These are phyloP conservation scores for Lactarius tabidus DNA, from an alignment of 768 basidiomycete species.

Conservation along the genomic window DNA sequence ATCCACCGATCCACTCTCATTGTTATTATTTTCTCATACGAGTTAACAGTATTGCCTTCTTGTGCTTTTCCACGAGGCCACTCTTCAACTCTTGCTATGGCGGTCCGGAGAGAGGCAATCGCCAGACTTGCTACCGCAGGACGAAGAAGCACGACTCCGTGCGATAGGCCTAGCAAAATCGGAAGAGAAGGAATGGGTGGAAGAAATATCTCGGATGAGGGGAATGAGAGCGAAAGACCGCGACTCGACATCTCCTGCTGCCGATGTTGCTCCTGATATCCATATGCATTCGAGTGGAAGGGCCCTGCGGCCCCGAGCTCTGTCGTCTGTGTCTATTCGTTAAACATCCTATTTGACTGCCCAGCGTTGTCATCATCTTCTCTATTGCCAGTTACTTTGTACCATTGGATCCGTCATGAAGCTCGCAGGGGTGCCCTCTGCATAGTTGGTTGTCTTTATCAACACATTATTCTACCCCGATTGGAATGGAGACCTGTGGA, in stretches of 20 bases:
- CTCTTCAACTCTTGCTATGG: slow-evolving; percentile 74
- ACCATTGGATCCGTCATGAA: neutral
- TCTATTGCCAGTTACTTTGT: neutral
- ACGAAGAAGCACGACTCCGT: slow-evolving; percentile 56
- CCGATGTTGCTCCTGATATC: neutral
- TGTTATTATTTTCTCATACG: neutral
- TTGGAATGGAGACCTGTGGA: neutral
- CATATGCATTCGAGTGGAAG: slow-evolving; percentile 5
- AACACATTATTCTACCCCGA: neutral
- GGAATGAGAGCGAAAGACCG: slow-evolving; percentile 25
- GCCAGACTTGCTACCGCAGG: slow-evolving; percentile 42
- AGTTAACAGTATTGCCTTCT: slow-evolving; percentile 61
- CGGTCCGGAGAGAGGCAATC: slow-evolving; percentile 55
- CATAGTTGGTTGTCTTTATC: slow-evolving; percentile 6
- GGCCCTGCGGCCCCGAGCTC: slow-evolving; percentile 9
- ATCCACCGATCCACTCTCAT: neutral
- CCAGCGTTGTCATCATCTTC: neutral
- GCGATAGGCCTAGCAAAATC: slow-evolving; percentile 44
- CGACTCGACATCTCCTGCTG: slow-evolving; percentile 17
- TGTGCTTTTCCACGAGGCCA: slow-evolving; percentile 66
- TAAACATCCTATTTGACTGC: neutral
- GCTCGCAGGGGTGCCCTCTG: neutral
- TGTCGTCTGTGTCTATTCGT: slow-evolving; percentile 2
- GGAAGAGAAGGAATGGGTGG: slow-evolving; percentile 64
- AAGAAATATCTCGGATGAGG: slow-evolving; percentile 48